Percentiles rank a stretch among this genome's conserved stretches.
phyloP scores from a whole-genome alignment of 805 yeast genomes.

The Suhomyces faveliae region DNA sequence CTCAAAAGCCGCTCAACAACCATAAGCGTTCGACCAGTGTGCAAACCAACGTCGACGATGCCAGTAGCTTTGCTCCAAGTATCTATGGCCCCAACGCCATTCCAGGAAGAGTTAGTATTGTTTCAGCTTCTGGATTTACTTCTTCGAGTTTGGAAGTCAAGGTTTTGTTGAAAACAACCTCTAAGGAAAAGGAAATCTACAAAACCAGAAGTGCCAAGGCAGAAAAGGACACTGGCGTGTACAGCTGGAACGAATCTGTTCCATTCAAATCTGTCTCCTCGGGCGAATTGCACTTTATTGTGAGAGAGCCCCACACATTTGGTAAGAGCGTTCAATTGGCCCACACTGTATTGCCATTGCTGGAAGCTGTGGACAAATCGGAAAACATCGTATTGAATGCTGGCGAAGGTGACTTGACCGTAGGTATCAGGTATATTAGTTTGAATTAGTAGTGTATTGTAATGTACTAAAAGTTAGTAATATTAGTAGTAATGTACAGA shows the following conservation, averaged over 20 bases:
- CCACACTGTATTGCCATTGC: slow-evolving; percentile 50
- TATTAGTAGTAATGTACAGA: no score
- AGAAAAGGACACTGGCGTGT: slow-evolving; percentile 41
- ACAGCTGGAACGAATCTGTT: slow-evolving; percentile 61
- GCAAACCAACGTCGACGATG: slow-evolving; percentile 23
- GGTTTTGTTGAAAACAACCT: slow-evolving; percentile 46
- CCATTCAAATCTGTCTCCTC: slow-evolving; percentile 67
- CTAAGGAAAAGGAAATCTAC: slow-evolving; percentile 55
- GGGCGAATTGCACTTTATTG: slow-evolving; percentile 57
- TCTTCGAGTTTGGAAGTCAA: slow-evolving; percentile 47
- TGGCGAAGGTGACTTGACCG: slow-evolving; percentile 41
- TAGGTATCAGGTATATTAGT: slow-evolving; percentile 32
- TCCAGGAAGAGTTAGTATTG: slow-evolving; percentile 56
- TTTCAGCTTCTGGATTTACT: slow-evolving; percentile 46
- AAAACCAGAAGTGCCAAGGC: slow-evolving; percentile 60
- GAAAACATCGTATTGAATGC: slow-evolving; percentile 39
- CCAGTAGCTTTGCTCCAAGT: slow-evolving; percentile 35
- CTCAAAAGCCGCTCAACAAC: slow-evolving; percentile 22
- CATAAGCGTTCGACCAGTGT: slow-evolving; percentile 22
- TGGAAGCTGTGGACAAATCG: slow-evolving; percentile 47
- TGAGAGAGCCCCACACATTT: slow-evolving; percentile 67
- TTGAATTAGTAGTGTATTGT: background rate
- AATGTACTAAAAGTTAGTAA: background rate
- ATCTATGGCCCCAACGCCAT: slow-evolving; percentile 35
- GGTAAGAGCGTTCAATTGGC: slow-evolving; percentile 71